A percentile compares a stretch with the other conserved stretches of the same genome.
These are phyloP conservation scores for Aciculosporium take DNA, from an alignment of 2,329 filamentous ascomycete species.

Conservation along the genomic window DNA sequence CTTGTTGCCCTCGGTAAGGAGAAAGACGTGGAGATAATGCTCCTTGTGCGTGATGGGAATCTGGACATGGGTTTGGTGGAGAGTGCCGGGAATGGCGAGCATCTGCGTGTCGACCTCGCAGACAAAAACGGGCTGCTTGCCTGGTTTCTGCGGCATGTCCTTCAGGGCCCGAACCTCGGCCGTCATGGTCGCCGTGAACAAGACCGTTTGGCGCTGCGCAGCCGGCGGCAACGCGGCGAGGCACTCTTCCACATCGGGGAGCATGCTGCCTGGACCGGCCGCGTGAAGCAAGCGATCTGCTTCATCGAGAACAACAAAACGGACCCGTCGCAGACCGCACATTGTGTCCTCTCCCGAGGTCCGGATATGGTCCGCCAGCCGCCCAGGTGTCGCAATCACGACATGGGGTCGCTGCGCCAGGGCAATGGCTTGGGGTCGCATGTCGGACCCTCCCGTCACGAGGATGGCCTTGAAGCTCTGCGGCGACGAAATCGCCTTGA, in stretches of 20 bases:
- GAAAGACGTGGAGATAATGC: conserved; percentile 81
- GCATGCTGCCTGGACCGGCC: conserved; percentile 67
- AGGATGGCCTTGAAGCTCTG: conserved; percentile 78
- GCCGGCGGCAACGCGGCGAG: conserved; percentile 67
- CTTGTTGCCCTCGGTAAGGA: conserved; percentile 63
- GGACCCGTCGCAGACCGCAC: conserved; percentile 61
- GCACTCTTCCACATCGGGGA: conserved; percentile 86
- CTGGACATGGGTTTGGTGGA: conserved; percentile 75
- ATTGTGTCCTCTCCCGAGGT: conserved; percentile 87
- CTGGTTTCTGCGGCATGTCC: conserved; percentile 53
- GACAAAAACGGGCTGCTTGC: conserved; percentile 67
- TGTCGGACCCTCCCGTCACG: conserved; percentile 86
- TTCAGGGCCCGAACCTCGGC: conserved; percentile 81
- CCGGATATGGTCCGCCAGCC: conserved; percentile 84
- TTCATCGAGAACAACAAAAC: conserved; percentile 87
- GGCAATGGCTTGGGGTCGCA: conserved; percentile 77
- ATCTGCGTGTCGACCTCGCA: conserved; percentile 71
- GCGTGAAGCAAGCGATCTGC: conserved; percentile 75
- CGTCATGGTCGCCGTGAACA: conserved; percentile 94
- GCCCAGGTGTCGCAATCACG: conserved; percentile 85
- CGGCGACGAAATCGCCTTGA: conserved; percentile 79
- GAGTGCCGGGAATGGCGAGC: conserved; percentile 64
- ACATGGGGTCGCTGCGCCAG: conserved; percentile 74
- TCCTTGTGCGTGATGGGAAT: conserved; percentile 87
- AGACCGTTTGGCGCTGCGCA: conserved; percentile 69